Conservation (phyloP, 2,329 filamentous ascomycete species). For the Colletotrichum sojae region DNA sequence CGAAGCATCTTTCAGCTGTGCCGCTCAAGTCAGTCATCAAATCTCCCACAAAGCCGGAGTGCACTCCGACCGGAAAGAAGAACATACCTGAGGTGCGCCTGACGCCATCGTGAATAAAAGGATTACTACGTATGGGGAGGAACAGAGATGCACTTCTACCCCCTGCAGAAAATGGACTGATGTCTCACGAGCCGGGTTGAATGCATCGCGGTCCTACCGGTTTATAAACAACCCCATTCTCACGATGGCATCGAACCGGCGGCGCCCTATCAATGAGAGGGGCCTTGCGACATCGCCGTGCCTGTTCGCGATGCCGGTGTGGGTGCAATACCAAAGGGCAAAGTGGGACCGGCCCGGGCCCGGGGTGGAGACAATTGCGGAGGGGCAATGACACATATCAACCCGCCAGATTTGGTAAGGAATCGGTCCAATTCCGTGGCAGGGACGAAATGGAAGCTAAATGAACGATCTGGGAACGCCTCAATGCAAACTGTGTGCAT, state of each 20-base stretch:
- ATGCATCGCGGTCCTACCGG: background rate
- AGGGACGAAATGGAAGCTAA: background rate
- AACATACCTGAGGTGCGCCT: conserved; percentile 23
- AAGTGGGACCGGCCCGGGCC: conserved; percentile 38
- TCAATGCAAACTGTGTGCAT: background rate
- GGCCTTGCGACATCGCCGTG: conserved; percentile 4
- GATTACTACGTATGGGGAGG: background rate
- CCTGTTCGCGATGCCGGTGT: conserved; percentile 30
- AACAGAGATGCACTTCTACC: conserved; percentile 9
- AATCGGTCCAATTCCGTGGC: conserved; percentile 16
- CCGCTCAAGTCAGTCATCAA: background rate
- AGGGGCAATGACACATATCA: conserved; percentile 35
- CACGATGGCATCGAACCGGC: conserved; percentile 25
- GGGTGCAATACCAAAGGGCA: conserved; percentile 10
- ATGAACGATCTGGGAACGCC: background rate
- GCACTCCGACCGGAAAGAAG: background rate
- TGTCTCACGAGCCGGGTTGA: conserved; percentile 1
- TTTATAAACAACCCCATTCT: conserved; percentile 29
- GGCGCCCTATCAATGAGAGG: background rate
- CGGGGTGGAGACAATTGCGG: conserved; percentile 18
- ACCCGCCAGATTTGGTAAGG: conserved; percentile 21
- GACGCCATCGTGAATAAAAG: conserved; percentile 24
- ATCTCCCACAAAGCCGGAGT: background rate
- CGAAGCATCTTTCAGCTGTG: conserved; percentile 71
- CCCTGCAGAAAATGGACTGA: conserved; percentile 18